These are phyloP conservation scores for Plasmodium coatneyi DNA, from an alignment of 169 alveolate genomes.

Conservation along the genomic window DNA sequence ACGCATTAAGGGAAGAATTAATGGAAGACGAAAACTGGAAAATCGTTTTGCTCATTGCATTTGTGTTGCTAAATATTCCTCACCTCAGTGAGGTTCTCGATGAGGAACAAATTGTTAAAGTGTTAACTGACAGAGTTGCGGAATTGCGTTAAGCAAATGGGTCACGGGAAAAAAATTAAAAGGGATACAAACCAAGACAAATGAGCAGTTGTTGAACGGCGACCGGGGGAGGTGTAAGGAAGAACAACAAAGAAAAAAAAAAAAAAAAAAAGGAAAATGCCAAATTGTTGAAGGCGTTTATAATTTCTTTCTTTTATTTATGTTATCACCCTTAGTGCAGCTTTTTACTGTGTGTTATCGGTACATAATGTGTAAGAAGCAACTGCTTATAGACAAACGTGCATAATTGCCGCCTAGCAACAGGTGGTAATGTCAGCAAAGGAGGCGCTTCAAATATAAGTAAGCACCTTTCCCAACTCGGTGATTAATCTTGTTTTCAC, in stretches of 20 bases:
- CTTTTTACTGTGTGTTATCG: background rate
- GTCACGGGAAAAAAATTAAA: background rate
- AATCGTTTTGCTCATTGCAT: background rate
- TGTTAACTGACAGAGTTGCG: background rate
- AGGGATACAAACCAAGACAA: background rate
- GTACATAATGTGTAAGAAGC: background rate
- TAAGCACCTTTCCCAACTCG: constrained; percentile 72
- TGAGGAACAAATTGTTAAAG: background rate
- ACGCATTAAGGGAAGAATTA: background rate
- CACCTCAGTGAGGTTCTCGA: background rate
- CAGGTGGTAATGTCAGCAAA: background rate
- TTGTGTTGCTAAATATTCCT: background rate
- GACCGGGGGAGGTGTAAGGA: background rate
- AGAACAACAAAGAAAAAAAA: background rate
- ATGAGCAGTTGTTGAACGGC: background rate
- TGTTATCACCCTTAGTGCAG: background rate
- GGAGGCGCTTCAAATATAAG: constrained; percentile 45
- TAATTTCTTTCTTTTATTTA: background rate
- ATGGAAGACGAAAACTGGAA: background rate
- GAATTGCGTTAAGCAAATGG: background rate
- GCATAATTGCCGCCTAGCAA: background rate
- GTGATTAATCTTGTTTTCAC: constrained; percentile 37
- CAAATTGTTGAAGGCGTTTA: background rate
- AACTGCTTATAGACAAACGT: background rate
- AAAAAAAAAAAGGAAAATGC: background rate